phyloP scores from a whole-genome alignment of 306 rosid genomes.

The Lathyrus tuberosus region DNA sequence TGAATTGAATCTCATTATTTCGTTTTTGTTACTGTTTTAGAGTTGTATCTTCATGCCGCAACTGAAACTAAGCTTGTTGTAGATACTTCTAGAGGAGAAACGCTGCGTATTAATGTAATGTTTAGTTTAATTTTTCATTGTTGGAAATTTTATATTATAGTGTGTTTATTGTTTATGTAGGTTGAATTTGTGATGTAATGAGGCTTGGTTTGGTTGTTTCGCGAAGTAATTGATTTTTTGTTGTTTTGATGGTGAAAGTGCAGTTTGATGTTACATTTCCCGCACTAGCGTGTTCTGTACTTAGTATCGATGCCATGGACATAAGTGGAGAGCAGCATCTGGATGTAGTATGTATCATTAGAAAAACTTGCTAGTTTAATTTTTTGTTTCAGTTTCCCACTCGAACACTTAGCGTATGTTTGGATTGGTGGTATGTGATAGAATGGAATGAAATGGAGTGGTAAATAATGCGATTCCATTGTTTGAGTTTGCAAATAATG shows the following conservation, averaged over 20 bases:
- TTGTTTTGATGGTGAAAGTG: slow-evolving; percentile 51
- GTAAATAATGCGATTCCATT: no score
- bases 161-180: neutral
- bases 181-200: neutral
- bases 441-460: no score
- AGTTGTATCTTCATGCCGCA: slow-evolving; percentile 79
- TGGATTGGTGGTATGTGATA: no score
- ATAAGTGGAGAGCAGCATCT: slow-evolving; percentile 99
- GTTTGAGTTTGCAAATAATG: no score
- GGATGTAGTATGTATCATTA: slow-evolving; percentile 73
- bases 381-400: neutral
- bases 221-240: slow-evolving; percentile 16
- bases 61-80: slow-evolving; percentile 90
- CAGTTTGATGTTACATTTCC: slow-evolving; percentile 99
- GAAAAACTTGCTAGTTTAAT: no score
- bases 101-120: slow-evolving; percentile 91
- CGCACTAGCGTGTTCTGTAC: slow-evolving; percentile 90
- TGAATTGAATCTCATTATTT: neutral
- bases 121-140: neutral
- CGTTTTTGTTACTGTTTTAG: slow-evolving; percentile 50
- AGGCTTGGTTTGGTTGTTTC: neutral
- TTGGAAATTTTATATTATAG: neutral
- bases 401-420: no score
- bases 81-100: slow-evolving; percentile 97
- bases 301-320: slow-evolving; percentile 98